Conservation (phyloP, 768 basidiomycete species). For the Albatrellus ellisii region DNA sequence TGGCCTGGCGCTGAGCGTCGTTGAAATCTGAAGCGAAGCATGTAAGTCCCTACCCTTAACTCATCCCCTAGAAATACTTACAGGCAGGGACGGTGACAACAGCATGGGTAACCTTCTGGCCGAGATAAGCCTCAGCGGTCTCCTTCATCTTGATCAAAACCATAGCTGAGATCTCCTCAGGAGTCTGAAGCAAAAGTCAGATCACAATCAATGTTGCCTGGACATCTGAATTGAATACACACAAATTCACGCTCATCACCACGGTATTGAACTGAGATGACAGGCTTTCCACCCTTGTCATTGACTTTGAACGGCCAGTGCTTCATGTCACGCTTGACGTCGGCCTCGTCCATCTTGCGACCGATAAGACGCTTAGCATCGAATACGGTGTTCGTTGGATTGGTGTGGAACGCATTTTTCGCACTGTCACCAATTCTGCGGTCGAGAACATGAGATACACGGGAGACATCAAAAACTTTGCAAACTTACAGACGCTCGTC, state of each 20-base stretch:
- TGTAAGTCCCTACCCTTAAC: no score
- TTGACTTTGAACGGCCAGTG: slow-evolving; percentile 84
- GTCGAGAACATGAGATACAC: not conserved
- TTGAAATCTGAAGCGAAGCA: not conserved
- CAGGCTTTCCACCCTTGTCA: slow-evolving; percentile 73
- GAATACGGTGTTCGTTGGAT: slow-evolving; percentile 90
- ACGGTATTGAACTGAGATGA: slow-evolving; percentile 67
- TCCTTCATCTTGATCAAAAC: slow-evolving; percentile 97
- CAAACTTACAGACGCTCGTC: slow-evolving; percentile 35
- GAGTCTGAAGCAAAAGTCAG: slow-evolving; percentile 40
- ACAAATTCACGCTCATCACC: slow-evolving; percentile 76
- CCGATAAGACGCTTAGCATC: slow-evolving; percentile 95
- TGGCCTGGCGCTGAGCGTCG: slow-evolving; percentile 41
- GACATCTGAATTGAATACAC: slow-evolving; percentile 20
- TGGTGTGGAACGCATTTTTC: slow-evolving; percentile 89
- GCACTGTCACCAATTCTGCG: slow-evolving; percentile 79
- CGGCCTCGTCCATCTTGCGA: slow-evolving; percentile 68
- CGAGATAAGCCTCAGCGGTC: slow-evolving; percentile 96
- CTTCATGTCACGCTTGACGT: slow-evolving; percentile 72
- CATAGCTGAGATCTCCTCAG: slow-evolving; percentile 95
- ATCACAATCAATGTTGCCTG: not conserved
- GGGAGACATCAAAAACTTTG: not conserved
- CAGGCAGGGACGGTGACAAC: slow-evolving; percentile 97
- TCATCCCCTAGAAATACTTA: no score
- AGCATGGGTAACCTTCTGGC: slow-evolving; percentile 91